Conservation (phyloP, 2,329 filamentous ascomycete genomes). For the Pseudogymnoascus sp. region DNA sequence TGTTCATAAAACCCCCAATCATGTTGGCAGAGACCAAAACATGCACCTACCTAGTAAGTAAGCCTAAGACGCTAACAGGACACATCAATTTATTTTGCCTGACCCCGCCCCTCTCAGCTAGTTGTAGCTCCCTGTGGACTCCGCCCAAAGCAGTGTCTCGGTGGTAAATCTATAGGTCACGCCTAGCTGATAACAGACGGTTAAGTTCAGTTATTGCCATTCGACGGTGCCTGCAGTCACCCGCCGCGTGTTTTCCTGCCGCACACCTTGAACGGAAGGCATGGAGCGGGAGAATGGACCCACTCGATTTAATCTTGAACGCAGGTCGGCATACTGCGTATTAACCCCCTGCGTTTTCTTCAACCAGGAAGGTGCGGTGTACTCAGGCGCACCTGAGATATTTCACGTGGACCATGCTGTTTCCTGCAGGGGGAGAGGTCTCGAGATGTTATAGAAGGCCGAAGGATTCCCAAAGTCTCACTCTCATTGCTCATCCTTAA, state of each 20-base stretch:
- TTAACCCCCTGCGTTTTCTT: not conserved
- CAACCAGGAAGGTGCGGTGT: conserved; percentile 4
- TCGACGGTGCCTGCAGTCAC: not conserved
- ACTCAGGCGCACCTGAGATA: not conserved
- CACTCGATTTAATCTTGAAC: not conserved
- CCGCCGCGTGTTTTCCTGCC: not conserved
- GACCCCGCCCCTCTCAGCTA: not conserved
- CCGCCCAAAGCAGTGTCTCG: not conserved
- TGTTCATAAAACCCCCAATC: not conserved
- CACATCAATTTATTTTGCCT: conserved; percentile 23
- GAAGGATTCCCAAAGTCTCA: not conserved
- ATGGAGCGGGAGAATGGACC: not conserved
- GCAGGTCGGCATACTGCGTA: not conserved
- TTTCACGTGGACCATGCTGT: not conserved
- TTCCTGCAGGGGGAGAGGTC: not conserved
- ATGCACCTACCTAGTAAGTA: conserved; percentile 1
- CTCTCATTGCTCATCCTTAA: not conserved
- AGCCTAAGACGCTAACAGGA: conserved; percentile 15
- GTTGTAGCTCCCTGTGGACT: not conserved
- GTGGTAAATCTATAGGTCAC: not conserved
- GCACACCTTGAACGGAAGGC: not conserved
- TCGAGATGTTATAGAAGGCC: conserved; percentile 4
- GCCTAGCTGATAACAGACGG: not conserved
- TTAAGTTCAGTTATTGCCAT: not conserved
- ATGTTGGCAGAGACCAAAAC: not conserved